Conservation (phyloP, 306 rosid genomes). For the Malus orientalis region DNA sequence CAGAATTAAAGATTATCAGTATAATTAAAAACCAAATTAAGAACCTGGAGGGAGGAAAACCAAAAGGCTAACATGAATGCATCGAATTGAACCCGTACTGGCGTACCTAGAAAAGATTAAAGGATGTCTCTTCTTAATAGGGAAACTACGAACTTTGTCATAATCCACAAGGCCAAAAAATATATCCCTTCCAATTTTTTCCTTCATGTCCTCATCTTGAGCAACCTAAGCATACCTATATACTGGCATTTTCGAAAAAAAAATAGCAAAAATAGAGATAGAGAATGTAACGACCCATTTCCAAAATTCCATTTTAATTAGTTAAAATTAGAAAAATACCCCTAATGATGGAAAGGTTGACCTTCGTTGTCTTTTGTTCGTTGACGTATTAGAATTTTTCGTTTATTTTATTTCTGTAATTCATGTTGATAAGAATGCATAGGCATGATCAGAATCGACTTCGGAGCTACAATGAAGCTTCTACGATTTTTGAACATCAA, state of each 20-base stretch:
- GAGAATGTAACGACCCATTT: background rate
- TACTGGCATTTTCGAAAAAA: background rate
- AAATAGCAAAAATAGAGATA: background rate
- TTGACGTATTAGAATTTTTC: no score
- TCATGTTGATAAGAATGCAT: no score
- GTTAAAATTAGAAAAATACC: no score
- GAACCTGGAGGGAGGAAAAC: background rate
- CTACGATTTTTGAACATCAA: no score
- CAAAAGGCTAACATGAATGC: background rate
- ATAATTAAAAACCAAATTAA: no score
- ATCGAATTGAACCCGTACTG: background rate
- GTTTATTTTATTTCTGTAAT: no score
- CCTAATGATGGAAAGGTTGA: no score
- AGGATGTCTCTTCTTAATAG: constrained; percentile 59
- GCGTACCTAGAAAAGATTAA: constrained; percentile 64
- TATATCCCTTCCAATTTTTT: constrained; percentile 71
- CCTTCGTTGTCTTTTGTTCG: no score
- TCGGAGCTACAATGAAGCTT: no score
- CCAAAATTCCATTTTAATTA: no score
- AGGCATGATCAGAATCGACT: no score
- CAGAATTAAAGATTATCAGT: background rate
- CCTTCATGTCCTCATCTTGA: constrained; percentile 60
- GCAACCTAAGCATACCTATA: constrained; percentile 52
- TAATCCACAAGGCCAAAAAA: constrained; percentile 91
- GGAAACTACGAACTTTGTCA: constrained; percentile 83